These are phyloP conservation scores for Arabidopsis lyrata DNA, from an alignment of 441 rosid species.

Conservation along the genomic window DNA sequence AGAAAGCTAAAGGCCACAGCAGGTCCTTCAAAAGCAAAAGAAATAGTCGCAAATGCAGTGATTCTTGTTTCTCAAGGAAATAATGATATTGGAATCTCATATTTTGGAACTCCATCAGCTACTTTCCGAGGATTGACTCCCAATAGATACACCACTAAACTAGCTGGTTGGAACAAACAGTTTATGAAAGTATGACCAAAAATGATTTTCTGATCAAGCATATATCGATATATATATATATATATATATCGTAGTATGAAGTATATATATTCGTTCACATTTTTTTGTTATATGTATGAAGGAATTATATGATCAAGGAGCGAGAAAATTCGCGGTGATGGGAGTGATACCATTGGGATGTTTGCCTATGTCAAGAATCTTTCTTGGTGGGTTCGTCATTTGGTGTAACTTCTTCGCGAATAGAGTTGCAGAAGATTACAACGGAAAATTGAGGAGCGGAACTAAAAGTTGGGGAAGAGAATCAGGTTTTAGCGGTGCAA, in stretches of 20 bases:
- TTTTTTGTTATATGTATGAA: conserved; percentile 24
- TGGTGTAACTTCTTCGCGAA: conserved; percentile 35
- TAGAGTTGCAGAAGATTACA: conserved; percentile 47
- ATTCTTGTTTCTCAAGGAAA: conserved; percentile 46
- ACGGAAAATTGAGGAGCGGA: conserved; percentile 11
- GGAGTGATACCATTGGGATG: conserved; percentile 45
- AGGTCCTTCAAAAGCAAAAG: conserved; percentile 53
- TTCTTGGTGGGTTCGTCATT: conserved; percentile 24
- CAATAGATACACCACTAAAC: conserved; percentile 15
- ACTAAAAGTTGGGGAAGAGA: conserved; percentile 21
- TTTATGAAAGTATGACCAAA: conserved; percentile 42
- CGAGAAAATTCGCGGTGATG: conserved; percentile 45
- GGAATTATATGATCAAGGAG: conserved; percentile 40
- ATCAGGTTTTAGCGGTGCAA: conserved; percentile 48
- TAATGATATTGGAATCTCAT: conserved; percentile 46
- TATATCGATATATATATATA: background rate
- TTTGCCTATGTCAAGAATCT: conserved; percentile 40
- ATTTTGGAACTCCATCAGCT: conserved; percentile 5
- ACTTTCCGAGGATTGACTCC: background rate
- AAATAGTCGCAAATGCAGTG: conserved; percentile 51
- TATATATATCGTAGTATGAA: background rate
- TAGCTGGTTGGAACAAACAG: conserved; percentile 37
- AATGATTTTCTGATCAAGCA: background rate
- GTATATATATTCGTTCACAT: conserved; percentile 11
- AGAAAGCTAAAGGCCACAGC: conserved; percentile 50